Conservation (phyloP, 371 early-diverging fungal species). For the Gilbertella persicaria region DNA sequence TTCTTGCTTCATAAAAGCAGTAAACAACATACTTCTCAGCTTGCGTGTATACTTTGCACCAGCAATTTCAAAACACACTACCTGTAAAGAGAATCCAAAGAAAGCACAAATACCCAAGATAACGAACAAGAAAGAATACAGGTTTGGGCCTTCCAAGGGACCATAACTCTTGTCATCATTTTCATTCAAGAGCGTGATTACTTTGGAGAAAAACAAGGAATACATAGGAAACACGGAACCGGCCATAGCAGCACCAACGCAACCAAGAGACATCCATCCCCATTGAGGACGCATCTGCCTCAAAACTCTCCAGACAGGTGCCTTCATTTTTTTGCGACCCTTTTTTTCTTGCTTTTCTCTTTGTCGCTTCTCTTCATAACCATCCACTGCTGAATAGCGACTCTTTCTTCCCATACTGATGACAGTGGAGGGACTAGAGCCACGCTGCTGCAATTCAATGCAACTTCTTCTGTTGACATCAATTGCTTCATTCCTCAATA, state of each 20-base stretch:
- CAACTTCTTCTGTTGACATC: conserved; percentile 14
- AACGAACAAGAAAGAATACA: conserved; percentile 74
- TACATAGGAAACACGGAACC: conserved; percentile 51
- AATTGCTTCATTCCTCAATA: conserved; percentile 5
- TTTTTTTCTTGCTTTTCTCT: conserved; percentile 45
- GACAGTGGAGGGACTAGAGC: background rate
- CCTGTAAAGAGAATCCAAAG: conserved; percentile 34
- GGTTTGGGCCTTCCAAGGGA: conserved; percentile 53
- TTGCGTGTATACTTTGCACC: conserved; percentile 59
- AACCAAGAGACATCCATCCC: conserved; percentile 38
- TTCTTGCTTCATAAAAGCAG: conserved; percentile 72
- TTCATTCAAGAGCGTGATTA: conserved; percentile 19
- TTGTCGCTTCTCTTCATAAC: conserved; percentile 32
- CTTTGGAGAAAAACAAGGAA: conserved; percentile 18
- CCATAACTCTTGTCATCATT: conserved; percentile 20
- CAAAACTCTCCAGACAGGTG: conserved; percentile 42
- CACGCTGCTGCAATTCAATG: background rate
- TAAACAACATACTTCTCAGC: conserved; percentile 55
- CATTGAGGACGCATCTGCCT: conserved; percentile 39
- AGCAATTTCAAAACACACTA: conserved; percentile 38
- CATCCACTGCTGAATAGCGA: conserved; percentile 15
- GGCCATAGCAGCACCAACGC: conserved; percentile 47
- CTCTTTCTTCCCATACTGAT: background rate
- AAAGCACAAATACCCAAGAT: conserved; percentile 48
- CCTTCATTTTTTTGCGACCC: conserved; percentile 40